These are phyloP conservation scores for Ceratocystis diversiconidia DNA, from an alignment of 2,329 filamentous ascomycete species.

Conservation along the genomic window DNA sequence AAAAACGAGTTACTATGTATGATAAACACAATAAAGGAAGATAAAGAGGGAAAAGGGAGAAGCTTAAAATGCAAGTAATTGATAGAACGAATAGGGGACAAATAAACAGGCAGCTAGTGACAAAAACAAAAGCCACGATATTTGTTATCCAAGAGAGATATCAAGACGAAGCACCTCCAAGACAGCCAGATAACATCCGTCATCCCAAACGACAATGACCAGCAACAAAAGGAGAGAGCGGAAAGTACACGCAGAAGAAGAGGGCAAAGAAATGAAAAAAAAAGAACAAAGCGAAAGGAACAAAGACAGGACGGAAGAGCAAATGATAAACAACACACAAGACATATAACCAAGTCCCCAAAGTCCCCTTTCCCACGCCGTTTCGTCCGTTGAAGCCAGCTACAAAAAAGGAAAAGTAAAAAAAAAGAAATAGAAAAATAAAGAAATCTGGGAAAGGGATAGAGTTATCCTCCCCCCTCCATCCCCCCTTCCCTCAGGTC, in stretches of 20 bases:
- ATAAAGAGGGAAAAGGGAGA: neutral
- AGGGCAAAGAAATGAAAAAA: neutral
- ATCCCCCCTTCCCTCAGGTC: too few species aligned
- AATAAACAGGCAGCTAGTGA: neutral
- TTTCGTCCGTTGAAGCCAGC: neutral
- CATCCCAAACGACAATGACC: neutral
- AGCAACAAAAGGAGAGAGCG: neutral
- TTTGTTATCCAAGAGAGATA: slow-evolving; percentile 7
- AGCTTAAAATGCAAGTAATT: neutral
- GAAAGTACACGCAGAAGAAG: neutral
- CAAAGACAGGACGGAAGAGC: neutral
- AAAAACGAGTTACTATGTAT: neutral
- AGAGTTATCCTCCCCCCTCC: neutral
- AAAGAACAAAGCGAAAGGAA: neutral
- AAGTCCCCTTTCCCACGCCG: neutral
- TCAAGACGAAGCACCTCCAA: slow-evolving; percentile 7
- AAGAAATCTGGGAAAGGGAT: slow-evolving; percentile 8
- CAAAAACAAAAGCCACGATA: slow-evolving; percentile 4
- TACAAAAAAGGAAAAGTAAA: neutral
- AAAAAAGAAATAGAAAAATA: neutral
- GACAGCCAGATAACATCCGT: neutral
- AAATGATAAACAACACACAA: neutral
- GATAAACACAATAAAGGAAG: neutral
- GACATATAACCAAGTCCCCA: neutral
- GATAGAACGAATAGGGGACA: neutral